These are phyloP conservation scores for Colletotrichum musae DNA, from an alignment of 2,329 filamentous ascomycete species.

Conservation along the genomic window DNA sequence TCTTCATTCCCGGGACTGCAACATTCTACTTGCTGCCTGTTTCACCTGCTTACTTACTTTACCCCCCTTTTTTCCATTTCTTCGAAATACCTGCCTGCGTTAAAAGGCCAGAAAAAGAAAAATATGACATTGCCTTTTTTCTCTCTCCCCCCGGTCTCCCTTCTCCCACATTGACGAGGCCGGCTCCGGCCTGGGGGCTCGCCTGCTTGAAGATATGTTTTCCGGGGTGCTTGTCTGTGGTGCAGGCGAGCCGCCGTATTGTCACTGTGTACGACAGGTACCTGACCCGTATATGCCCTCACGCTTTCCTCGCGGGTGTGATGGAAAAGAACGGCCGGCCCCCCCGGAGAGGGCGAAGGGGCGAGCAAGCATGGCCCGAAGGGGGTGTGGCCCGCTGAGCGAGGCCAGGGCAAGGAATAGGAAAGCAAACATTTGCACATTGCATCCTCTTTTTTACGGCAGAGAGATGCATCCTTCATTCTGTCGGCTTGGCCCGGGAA, in stretches of 20 bases:
- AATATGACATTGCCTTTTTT: not conserved
- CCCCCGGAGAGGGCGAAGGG: not conserved
- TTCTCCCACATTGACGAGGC: not conserved
- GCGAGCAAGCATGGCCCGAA: not conserved
- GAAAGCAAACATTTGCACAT: conserved; percentile 7
- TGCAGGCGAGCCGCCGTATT: not conserved
- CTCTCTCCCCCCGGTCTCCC: not conserved
- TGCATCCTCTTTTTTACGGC: conserved; percentile 6
- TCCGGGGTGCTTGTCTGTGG: no score
- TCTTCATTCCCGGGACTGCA: not conserved
- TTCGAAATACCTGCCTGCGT: not conserved
- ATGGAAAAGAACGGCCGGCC: not conserved
- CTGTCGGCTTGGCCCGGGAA: conserved; percentile 26
- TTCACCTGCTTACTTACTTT: not conserved
- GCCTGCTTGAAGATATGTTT: not conserved
- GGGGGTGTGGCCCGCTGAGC: not conserved
- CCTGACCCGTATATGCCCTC: no score
- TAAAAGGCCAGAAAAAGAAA: not conserved
- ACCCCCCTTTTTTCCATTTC: not conserved
- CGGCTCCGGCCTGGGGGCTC: no score
- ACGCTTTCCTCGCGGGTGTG: not conserved
- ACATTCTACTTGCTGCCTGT: conserved; percentile 2
- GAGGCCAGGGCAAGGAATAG: not conserved
- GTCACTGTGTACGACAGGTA: not conserved
- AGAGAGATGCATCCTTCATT: conserved; percentile 14